Evolutionary conservation across 2,329 filamentous ascomycete species (phyloP).

Genomic region (Parastagonospora avenae): DNA sequence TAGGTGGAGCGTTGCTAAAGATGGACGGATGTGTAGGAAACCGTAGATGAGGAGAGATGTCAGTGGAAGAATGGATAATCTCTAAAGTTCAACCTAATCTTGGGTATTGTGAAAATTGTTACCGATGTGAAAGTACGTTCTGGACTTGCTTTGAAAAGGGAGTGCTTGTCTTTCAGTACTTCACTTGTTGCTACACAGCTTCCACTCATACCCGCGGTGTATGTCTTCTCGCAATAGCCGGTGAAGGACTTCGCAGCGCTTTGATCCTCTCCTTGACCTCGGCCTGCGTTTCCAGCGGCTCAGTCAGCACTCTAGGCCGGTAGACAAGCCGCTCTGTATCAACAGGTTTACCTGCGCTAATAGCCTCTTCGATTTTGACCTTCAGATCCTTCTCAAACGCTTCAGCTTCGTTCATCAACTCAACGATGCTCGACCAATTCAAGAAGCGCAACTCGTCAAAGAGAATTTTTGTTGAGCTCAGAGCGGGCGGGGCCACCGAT

Average conservation of each 20-base stretch:
- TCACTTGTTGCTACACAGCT: too few relatives aligned
- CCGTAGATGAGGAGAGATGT: too few relatives aligned
- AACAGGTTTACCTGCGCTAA: constrained; percentile 10
- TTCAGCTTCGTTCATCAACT: constrained; percentile 50
- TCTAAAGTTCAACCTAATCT: too few relatives aligned
- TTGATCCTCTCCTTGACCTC: constrained; percentile 5
- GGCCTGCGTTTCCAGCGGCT: background rate
- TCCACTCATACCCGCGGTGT: too few relatives aligned
- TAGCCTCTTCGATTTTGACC: constrained; percentile 14
- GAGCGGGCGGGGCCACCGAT: constrained; percentile 5
- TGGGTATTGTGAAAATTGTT: too few relatives aligned
- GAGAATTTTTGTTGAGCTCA: constrained; percentile 48
- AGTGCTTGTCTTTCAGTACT: too few relatives aligned
- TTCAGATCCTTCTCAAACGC: constrained; percentile 13
- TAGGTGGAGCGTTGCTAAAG: background rate
- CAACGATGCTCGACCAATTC: constrained; percentile 56
- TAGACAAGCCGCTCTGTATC: constrained; percentile 1
- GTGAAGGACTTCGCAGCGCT: constrained; percentile 3
- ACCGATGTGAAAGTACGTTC: too few relatives aligned
- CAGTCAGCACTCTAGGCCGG: background rate
- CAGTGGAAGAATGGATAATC: too few relatives aligned
- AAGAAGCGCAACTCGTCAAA: constrained; percentile 54
- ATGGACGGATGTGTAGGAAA: constrained; percentile 1
- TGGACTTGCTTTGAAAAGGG: too few relatives aligned
- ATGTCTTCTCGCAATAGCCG: too few relatives aligned